These are phyloP conservation scores for Rosa chinensis DNA, from an alignment of 306 rosid species.

Conservation along the genomic window DNA sequence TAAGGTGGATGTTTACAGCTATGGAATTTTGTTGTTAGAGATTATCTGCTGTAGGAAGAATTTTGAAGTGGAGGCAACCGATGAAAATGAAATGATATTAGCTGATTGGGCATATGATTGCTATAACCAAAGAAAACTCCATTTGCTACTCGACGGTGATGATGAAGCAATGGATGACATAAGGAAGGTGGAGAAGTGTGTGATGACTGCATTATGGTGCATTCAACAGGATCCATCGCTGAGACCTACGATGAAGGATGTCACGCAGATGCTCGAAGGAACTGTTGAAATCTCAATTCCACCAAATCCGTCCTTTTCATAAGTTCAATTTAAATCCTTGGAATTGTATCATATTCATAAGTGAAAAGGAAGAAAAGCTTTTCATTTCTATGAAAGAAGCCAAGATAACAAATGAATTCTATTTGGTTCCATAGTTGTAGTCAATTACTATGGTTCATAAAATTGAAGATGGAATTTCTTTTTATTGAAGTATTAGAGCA, in stretches of 20 bases:
- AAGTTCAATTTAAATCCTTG: not conserved
- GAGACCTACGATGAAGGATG: slow-evolving; percentile 28
- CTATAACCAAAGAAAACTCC: not conserved
- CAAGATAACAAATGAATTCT: no score
- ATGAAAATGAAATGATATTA: slow-evolving; percentile 12
- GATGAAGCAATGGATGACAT: slow-evolving; percentile 22
- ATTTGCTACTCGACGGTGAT: slow-evolving; percentile 13
- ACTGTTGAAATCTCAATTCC: not conserved
- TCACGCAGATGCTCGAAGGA: slow-evolving; percentile 20
- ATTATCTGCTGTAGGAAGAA: slow-evolving; percentile 28
- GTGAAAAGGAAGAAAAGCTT: not conserved
- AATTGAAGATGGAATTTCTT: no score
- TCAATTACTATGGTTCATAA: no score
- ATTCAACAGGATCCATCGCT: slow-evolving; percentile 23
- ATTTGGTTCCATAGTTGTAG: no score
- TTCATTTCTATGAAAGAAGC: no score
- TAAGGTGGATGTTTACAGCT: slow-evolving; percentile 39
- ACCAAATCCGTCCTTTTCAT: not conserved
- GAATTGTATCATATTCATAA: not conserved
- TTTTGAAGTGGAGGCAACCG: not conserved
- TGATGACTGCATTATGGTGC: slow-evolving; percentile 32
- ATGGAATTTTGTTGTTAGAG: slow-evolving; percentile 30
- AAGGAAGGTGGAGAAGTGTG: slow-evolving; percentile 17
- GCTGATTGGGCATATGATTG: slow-evolving; percentile 28
- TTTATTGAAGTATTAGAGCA: no score